Conservation (phyloP, 2,329 filamentous ascomycete species). For the Sporothrix inflata region DNA sequence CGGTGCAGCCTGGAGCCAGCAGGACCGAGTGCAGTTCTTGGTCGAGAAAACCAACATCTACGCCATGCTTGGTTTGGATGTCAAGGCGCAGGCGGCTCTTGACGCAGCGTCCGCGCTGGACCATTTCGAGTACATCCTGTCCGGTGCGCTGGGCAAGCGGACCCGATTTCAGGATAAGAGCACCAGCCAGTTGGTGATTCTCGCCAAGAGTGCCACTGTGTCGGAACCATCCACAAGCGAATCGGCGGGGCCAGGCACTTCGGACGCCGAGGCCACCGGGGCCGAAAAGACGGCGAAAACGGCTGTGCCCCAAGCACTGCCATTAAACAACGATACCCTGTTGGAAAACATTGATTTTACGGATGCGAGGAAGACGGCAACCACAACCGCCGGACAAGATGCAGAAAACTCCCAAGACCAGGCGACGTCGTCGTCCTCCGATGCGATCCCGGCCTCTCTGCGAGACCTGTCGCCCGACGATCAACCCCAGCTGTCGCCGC, state of each 20-base stretch:
- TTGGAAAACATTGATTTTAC: constrained; percentile 85
- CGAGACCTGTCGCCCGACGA: constrained; percentile 71
- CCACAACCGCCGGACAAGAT: constrained; percentile 37
- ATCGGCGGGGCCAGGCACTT: not conserved
- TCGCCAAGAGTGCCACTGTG: constrained; percentile 69
- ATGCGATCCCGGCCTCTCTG: constrained; percentile 62
- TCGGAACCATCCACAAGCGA: not conserved
- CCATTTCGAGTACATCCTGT: constrained; percentile 80
- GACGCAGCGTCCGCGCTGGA: constrained; percentile 67
- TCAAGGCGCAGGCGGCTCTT: constrained; percentile 72
- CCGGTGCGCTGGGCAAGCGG: constrained; percentile 82
- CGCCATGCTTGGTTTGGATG: constrained; percentile 81
- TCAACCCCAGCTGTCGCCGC: constrained; percentile 78
- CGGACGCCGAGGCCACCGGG: not conserved
- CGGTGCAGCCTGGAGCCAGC: constrained; percentile 45
- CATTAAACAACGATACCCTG: constrained; percentile 90
- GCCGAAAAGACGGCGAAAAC: constrained; percentile 20
- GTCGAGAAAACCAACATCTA: constrained; percentile 83
- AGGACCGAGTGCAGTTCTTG: constrained; percentile 69
- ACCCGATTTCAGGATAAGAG: constrained; percentile 80
- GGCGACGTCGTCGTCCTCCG: not conserved
- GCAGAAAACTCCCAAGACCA: not conserved
- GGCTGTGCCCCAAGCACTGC: constrained; percentile 66
- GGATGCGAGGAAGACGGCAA: constrained; percentile 36
- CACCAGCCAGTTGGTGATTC: constrained; percentile 85